phyloP scores from a whole-genome alignment of 1,284 basidiomycete species.

The Neolentinus lepideus region DNA sequence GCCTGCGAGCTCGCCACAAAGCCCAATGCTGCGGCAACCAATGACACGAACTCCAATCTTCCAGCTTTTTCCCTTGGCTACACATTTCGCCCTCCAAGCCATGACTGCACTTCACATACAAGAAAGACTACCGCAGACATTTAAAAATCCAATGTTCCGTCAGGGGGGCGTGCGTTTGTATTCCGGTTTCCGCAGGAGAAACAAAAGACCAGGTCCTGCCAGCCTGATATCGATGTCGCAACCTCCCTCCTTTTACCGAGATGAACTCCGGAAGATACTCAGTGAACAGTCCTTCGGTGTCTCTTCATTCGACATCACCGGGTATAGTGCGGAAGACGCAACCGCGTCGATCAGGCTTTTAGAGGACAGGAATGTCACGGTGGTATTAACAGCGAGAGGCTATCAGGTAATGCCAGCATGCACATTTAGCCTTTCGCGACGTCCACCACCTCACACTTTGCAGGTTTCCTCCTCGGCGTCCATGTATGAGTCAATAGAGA shows the following conservation, averaged over 20 bases:
- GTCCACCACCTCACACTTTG: conserved; percentile 5
- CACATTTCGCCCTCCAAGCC: not conserved
- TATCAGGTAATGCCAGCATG: conserved; percentile 34
- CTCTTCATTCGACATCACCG: conserved; percentile 32
- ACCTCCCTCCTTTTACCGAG: conserved; percentile 31
- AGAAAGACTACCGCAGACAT: not conserved
- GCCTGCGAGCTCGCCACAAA: not conserved
- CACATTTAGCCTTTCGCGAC: conserved; percentile 1
- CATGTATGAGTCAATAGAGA: conserved; percentile 50
- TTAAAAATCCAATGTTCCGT: not conserved
- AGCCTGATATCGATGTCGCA: not conserved
- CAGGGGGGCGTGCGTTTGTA: not conserved
- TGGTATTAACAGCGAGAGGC: conserved; percentile 46
- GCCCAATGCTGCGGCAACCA: not conserved
- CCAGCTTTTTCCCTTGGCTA: not conserved
- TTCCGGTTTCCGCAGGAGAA: not conserved
- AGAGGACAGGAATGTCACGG: conserved; percentile 39
- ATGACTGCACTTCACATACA: not conserved
- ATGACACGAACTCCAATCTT: not conserved
- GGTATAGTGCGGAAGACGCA: conserved; percentile 36
- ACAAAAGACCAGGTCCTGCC: not conserved
- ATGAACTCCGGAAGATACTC: conserved; percentile 48
- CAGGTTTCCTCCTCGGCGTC: not conserved
- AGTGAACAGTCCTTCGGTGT: conserved; percentile 56
- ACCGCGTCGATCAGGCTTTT: conserved; percentile 45